Percentiles rank a stretch among this genome's conserved stretches.
Conservation (phyloP, 805 yeast genomes). For the Zygotorulaspora sp. region DNA sequence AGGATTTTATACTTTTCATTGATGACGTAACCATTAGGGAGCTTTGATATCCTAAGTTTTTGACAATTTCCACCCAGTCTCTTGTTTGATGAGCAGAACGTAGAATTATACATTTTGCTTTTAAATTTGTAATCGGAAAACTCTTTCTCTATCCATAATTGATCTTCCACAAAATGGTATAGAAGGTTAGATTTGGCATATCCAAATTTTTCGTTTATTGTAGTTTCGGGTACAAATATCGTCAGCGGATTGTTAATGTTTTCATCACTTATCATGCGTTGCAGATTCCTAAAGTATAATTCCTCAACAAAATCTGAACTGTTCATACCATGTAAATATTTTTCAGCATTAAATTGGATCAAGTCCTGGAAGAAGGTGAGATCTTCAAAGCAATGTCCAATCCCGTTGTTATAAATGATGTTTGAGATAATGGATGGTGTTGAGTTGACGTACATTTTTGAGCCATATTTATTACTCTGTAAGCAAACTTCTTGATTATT, state of each 20-base stretch:
- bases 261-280: slow-evolving; percentile 51
- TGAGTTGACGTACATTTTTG: slow-evolving; percentile 36
- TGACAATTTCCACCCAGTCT: slow-evolving; percentile 61
- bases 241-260: slow-evolving; percentile 46
- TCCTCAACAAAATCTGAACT: slow-evolving; percentile 67
- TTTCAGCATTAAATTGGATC: slow-evolving; percentile 48
- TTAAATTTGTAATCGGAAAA: slow-evolving; percentile 8
- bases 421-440: slow-evolving; percentile 38
- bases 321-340: slow-evolving; percentile 54
- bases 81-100: slow-evolving; percentile 50
- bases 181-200: slow-evolving; percentile 40
- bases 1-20: slow-evolving; percentile 54
- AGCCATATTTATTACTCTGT: slow-evolving; percentile 32
- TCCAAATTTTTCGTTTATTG: slow-evolving; percentile 35
- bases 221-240: slow-evolving; percentile 48
- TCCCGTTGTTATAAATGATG: slow-evolving; percentile 43
- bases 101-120: slow-evolving; percentile 43
- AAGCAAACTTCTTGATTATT: slow-evolving; percentile 26
- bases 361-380: slow-evolving; percentile 24
- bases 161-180: slow-evolving; percentile 53
- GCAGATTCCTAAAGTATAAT: slow-evolving; percentile 54
- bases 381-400: slow-evolving; percentile 46
- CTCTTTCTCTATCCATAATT: slow-evolving; percentile 20
- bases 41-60: slow-evolving; percentile 44
- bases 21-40: slow-evolving; percentile 34